Percentiles rank a stretch among this genome's conserved stretches.
Evolutionary conservation across 2,329 filamentous ascomycete species (phyloP).

Genomic region (Pseudocercospora fuligena): DNA sequence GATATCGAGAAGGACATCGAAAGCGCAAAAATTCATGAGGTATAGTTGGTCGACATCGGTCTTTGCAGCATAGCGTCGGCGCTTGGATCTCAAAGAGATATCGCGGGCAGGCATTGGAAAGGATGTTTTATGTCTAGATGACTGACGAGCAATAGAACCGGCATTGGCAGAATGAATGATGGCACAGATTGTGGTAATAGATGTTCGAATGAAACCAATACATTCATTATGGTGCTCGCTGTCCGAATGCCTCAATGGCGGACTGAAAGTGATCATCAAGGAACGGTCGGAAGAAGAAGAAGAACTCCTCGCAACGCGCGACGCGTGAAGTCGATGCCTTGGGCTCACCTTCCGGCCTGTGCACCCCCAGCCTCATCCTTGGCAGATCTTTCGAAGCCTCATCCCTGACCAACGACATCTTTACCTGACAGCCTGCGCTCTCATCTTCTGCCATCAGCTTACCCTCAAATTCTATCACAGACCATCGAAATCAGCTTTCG

Average conservation of each 20-base stretch:
- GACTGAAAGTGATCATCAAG: no score
- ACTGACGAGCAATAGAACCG: neutral
- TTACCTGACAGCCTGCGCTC: neutral
- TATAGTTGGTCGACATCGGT: neutral
- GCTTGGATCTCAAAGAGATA: neutral
- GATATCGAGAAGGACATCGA: constrained; percentile 35
- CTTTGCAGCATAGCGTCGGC: constrained; percentile 9
- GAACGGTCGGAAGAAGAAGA: no score
- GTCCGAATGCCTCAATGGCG: neutral
- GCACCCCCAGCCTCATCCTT: neutral
- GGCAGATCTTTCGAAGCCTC: neutral
- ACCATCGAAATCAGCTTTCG: neutral
- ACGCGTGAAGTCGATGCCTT: neutral
- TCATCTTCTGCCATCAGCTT: neutral
- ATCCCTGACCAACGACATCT: neutral
- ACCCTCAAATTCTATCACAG: neutral
- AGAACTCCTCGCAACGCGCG: no score
- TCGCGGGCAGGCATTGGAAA: neutral
- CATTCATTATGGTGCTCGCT: neutral
- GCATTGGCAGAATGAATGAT: neutral
- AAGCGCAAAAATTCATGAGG: constrained; percentile 18
- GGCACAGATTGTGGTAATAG: neutral
- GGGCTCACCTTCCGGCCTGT: neutral
- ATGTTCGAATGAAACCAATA: no score
- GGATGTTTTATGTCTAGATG: neutral